Percentiles rank a stretch among this genome's conserved stretches.
phyloP scores from a whole-genome alignment of 1,284 basidiomycete genomes.

The Microbotryum violaceum region DNA sequence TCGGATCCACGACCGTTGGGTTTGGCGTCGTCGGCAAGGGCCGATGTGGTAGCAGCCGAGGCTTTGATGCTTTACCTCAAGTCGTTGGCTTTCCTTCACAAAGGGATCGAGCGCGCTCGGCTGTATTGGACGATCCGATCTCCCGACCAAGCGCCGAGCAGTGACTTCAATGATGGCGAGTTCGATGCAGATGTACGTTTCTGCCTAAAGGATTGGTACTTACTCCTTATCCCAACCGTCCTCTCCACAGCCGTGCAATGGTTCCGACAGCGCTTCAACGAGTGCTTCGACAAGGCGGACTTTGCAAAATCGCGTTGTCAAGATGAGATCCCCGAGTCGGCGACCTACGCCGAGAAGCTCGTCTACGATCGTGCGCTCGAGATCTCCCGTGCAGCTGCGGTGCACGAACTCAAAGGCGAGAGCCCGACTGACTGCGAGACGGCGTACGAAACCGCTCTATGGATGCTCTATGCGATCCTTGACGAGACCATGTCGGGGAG shows the following conservation, averaged over 20 bases:
- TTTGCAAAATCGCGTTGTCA: slow-evolving; percentile 46
- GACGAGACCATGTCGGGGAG: slow-evolving; percentile 80
- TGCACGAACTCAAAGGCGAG: slow-evolving; percentile 79
- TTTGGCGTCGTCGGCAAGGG: slow-evolving; percentile 30
- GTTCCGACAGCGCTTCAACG: slow-evolving; percentile 52
- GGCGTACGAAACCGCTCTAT: slow-evolving; percentile 87
- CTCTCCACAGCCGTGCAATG: slow-evolving; percentile 48
- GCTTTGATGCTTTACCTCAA: slow-evolving; percentile 87
- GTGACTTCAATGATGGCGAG: slow-evolving; percentile 50
- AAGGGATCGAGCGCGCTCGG: slow-evolving; percentile 62
- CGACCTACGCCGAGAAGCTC: slow-evolving; percentile 47
- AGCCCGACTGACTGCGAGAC: slow-evolving; percentile 71
- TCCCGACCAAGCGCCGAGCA: slow-evolving; percentile 39
- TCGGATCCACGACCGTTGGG: slow-evolving; percentile 29
- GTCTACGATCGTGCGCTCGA: slow-evolving; percentile 52
- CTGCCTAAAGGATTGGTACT: too few relatives aligned
- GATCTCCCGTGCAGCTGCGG: slow-evolving; percentile 75
- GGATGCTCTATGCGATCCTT: slow-evolving; percentile 82
- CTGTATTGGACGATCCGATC: slow-evolving; percentile 43
- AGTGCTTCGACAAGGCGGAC: slow-evolving; percentile 52
- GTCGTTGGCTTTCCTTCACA: slow-evolving; percentile 83
- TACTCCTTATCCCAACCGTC: too few relatives aligned
- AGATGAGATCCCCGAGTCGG: slow-evolving; percentile 46
- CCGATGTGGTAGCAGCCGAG: slow-evolving; percentile 51
- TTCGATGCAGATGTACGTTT: background rate